phyloP scores from a whole-genome alignment of 495 filamentous ascomycete genomes.

The Aspergillus diversus region DNA sequence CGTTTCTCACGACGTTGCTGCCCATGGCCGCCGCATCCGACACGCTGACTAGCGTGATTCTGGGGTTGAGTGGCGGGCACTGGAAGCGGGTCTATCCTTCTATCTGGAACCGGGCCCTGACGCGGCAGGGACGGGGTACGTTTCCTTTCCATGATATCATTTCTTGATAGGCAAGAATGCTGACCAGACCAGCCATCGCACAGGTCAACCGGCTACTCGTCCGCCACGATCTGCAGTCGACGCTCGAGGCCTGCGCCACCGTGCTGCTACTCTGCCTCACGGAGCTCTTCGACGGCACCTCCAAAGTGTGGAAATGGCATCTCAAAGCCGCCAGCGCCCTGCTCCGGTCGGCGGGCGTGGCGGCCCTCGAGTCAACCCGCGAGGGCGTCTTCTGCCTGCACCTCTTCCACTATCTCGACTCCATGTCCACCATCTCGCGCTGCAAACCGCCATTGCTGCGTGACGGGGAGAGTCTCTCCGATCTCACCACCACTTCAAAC shows the following conservation, averaged over 20 bases:
- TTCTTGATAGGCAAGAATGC: background rate
- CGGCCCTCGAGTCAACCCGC: slow-evolving; percentile 4
- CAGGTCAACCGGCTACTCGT: slow-evolving; percentile 27
- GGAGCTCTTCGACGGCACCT: slow-evolving; percentile 33
- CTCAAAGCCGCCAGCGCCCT: slow-evolving; percentile 35
- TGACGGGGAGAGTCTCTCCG: slow-evolving; percentile 20
- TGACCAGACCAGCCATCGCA: slow-evolving; percentile 22
- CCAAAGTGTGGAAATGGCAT: slow-evolving; percentile 37
- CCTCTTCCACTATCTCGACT: slow-evolving; percentile 36
- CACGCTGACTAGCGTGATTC: slow-evolving; percentile 32
- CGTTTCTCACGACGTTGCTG: slow-evolving; percentile 31
- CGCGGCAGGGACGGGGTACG: slow-evolving; percentile 31
- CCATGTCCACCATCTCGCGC: slow-evolving; percentile 38
- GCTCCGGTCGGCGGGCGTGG: slow-evolving; percentile 27
- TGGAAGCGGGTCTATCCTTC: slow-evolving; percentile 35
- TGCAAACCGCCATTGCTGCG: slow-evolving; percentile 35
- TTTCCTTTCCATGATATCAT: background rate
- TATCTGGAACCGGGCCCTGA: slow-evolving; percentile 33
- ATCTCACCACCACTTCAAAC: slow-evolving; percentile 24
- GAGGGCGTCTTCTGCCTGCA: slow-evolving; percentile 32
- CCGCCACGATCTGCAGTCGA: slow-evolving; percentile 21
- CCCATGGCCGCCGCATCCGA: slow-evolving; percentile 33
- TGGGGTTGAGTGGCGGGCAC: slow-evolving; percentile 35
- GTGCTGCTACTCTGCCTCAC: slow-evolving; percentile 33
- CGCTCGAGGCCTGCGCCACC: slow-evolving; percentile 30